These are phyloP conservation scores for Penicillium pancosmium DNA, from an alignment of 495 filamentous ascomycete species.

Conservation along the genomic window DNA sequence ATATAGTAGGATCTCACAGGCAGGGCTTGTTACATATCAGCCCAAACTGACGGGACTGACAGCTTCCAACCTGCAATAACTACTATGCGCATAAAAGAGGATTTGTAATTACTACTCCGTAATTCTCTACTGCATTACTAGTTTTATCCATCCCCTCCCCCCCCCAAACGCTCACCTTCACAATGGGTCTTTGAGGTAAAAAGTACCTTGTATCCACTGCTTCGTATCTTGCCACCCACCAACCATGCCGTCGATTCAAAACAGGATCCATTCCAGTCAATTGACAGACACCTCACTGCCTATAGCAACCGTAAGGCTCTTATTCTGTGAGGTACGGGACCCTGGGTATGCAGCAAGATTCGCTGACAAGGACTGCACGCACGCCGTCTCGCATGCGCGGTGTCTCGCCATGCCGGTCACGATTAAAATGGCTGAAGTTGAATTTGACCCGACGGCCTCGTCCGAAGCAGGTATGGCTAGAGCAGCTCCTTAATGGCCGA, in stretches of 20 bases:
- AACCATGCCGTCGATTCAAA: constrained; percentile 14
- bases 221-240: constrained; percentile 17
- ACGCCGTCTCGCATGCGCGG: constrained; percentile 12
- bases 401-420: constrained; percentile 17
- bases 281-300: constrained; percentile 13
- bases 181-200: constrained; percentile 6
- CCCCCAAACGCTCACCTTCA: no score
- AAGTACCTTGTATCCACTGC: constrained; percentile 13
- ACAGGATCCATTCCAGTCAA: constrained; percentile 14
- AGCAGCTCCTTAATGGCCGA: constrained; percentile 9
- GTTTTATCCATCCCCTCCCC: no score
- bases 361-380: constrained; percentile 4
- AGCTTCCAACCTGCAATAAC: not conserved
- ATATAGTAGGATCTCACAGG: no score
- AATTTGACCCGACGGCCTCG: constrained; percentile 6
- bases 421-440: constrained; percentile 17
- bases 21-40: no score
- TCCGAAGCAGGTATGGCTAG: not conserved
- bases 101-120: not conserved
- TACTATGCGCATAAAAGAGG: not conserved
- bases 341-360: constrained; percentile 13
- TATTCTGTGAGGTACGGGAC: constrained; percentile 26
- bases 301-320: constrained; percentile 5
- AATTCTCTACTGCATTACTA: not conserved
- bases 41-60: no score